Evolutionary conservation across 1,284 basidiomycete species (phyloP), one percentile per base, ranked within the genome.

Genomic region (Coriolopsis trogii): DNA sequence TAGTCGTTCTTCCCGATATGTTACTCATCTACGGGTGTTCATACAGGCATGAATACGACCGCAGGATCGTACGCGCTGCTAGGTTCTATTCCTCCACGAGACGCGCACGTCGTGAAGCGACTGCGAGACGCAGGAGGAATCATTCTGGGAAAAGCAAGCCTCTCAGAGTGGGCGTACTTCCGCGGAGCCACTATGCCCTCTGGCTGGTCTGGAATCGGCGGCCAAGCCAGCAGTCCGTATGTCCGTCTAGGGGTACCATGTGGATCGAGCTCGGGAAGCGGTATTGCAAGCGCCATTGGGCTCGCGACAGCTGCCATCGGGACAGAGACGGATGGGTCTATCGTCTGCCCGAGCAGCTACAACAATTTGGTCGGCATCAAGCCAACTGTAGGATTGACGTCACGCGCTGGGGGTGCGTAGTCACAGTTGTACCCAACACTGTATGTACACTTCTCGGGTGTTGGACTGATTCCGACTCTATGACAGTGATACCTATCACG

Each of bases 261-360:
- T 79, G 85, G 58, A 40, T 84, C 25, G 79, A 85, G 82, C 2
- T 81, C 84, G 7, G 87, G 87, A 2, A 82, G 81, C 30, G 87
- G 76, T 0, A 75, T 89, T 23, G 77, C 79, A 20, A 74, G 78
- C 3, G 79, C 85, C 0, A 85, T 87, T 24, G 87, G 87, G 6
- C 74, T 89, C 10, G 72, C 78, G 4, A 74, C 84, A 3, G 81
- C 75, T 1, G 70, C 84, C 0, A 71, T 89, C 0, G 87, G 87
- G 0, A 75, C 78, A 2, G 87, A 89, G 64, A 87, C 85, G 2
- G 80, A 85, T 58, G 83, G 85, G 3, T 84, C 82, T 46, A 86
- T 87, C 49, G 76, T 76, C 13, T 80, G 76, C 31, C 73, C 69
- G 8, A 67, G 75, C 51, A 72, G 69, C 41, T 60, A 62, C 34